Evolutionary conservation across 106 monocot species (phyloP).

Genomic region (Platanthera guangdongensis): DNA sequence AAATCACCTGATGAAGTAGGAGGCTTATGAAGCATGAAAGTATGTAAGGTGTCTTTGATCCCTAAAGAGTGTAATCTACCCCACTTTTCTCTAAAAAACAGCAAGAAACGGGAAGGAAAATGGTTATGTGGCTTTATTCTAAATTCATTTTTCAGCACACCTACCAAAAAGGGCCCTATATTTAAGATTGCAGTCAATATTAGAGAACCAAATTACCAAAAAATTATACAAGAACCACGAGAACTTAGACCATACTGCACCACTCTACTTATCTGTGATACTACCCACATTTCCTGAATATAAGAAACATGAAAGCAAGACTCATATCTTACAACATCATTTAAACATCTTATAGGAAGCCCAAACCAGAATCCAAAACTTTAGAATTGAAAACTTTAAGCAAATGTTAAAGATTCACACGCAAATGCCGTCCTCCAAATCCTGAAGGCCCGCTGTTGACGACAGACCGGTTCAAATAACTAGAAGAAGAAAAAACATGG

Average conservation of each 20-base stretch:
- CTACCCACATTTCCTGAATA: neutral
- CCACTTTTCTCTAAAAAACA: no score
- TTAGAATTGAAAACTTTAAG: neutral
- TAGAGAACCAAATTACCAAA: slow-evolving; percentile 2
- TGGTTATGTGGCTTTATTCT: neutral
- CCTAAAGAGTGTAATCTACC: no score
- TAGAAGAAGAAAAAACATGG: neutral
- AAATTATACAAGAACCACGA: neutral
- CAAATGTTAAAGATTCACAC: neutral
- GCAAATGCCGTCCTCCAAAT: neutral
- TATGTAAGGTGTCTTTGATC: no score
- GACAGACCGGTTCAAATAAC: neutral
- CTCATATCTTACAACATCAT: neutral
- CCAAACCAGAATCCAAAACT: neutral
- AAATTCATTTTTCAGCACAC: neutral
- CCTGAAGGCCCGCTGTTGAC: neutral
- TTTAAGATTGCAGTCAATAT: neutral
- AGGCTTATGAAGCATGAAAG: neutral
- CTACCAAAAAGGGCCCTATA: neutral
- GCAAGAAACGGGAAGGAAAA: no score
- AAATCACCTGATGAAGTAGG: neutral
- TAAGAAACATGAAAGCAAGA: neutral
- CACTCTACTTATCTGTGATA: neutral
- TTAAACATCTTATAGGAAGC: neutral
- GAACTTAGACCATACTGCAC: neutral